Conservation (phyloP, 2,329 filamentous ascomycete genomes). For the Metarhizium brunneum region DNA sequence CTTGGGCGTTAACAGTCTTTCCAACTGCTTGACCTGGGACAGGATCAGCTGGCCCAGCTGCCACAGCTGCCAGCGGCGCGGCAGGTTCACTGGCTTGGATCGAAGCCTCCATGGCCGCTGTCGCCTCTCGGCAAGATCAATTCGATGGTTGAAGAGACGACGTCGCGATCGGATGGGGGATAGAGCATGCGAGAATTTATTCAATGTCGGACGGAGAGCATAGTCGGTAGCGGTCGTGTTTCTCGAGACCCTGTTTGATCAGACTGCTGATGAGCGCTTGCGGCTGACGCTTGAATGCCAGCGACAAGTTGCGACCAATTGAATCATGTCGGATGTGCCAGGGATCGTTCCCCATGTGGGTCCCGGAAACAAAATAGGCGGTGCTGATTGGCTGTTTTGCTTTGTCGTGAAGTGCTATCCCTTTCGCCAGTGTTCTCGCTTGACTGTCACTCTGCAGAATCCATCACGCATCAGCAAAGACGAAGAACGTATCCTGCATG, state of each 20-base stretch:
- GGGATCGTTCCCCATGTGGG: not conserved
- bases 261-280: not conserved
- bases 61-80: not conserved
- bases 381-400: no score
- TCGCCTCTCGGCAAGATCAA: constrained; percentile 1
- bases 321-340: not conserved
- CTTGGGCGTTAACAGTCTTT: not conserved
- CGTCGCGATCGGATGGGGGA: not conserved
- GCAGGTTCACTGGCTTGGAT: not conserved
- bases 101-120: constrained; percentile 4
- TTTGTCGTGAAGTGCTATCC: no score
- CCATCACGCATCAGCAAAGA: no score
- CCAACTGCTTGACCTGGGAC: not conserved
- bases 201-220: not conserved
- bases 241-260: not conserved
- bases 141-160: not conserved
- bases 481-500: no score
- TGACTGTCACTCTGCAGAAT: no score
- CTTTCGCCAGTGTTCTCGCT: no score
- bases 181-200: not conserved
- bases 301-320: constrained; percentile 4
- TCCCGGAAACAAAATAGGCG: no score
- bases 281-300: constrained; percentile 1
- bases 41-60: constrained; percentile 2
- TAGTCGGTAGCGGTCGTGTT: not conserved